Percentiles rank a stretch among this genome's conserved stretches.
phyloP scores from a whole-genome alignment of 225 moss, liverwort and hornwort genomes.

The Sphagnum contortum region DNA sequence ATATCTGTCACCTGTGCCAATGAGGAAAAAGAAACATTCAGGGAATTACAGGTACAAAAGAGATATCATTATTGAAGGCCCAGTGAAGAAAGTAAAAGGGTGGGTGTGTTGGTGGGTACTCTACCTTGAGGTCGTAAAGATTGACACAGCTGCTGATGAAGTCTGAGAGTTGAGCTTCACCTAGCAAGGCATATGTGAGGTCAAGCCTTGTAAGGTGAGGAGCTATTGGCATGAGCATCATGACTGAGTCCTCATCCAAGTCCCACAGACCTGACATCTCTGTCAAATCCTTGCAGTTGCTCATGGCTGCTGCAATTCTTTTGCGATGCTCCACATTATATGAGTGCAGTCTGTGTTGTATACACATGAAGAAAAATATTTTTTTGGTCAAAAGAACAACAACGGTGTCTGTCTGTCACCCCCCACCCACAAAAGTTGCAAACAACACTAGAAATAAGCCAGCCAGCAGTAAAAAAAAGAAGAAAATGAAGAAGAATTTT shows the following conservation, averaged over 20 bases:
- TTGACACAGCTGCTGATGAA: conserved; percentile 33
- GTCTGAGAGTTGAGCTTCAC: conserved; percentile 30
- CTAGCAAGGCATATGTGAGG: conserved; percentile 33
- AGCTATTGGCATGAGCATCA: conserved; percentile 51
- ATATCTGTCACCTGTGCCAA: conserved; percentile 44
- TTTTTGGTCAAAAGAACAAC: no score
- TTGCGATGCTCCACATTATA: conserved; percentile 38
- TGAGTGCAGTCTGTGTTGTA: conserved; percentile 29
- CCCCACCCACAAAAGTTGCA: no score
- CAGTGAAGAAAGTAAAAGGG: no score
- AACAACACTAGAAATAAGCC: neutral
- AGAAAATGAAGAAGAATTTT: no score
- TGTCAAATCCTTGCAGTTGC: conserved; percentile 15
- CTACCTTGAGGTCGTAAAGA: conserved; percentile 43
- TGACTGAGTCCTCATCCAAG: conserved; percentile 39
- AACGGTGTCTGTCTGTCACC: no score
- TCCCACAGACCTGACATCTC: conserved; percentile 39
- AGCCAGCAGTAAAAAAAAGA: neutral
- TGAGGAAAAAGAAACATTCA: conserved; percentile 1
- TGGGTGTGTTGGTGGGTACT: no score
- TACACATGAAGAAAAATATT: no score
- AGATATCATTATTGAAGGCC: no score
- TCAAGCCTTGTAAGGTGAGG: conserved; percentile 27
- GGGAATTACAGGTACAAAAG: no score
- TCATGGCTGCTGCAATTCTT: conserved; percentile 37